These are phyloP conservation scores for Boletales sp. DNA, from an alignment of 768 basidiomycete genomes.

Conservation along the genomic window DNA sequence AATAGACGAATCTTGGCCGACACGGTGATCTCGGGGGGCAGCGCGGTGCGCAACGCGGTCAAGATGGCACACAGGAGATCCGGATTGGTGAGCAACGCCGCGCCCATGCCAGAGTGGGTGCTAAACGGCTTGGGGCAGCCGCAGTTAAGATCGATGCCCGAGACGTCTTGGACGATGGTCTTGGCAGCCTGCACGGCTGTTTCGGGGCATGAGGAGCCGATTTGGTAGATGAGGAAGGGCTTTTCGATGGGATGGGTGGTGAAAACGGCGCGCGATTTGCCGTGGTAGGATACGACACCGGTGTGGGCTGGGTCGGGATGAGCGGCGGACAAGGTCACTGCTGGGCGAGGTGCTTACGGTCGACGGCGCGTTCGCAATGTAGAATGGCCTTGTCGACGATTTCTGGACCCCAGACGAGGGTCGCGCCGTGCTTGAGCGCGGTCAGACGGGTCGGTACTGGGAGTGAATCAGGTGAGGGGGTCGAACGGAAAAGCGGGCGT, in stretches of 20 bases:
- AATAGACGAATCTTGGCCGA: slow-evolving; percentile 92
- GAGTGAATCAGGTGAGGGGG: neutral
- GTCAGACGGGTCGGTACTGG: slow-evolving; percentile 83
- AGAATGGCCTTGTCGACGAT: slow-evolving; percentile 95
- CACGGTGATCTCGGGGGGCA: slow-evolving; percentile 80
- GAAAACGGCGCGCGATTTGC: slow-evolving; percentile 82
- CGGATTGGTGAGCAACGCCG: slow-evolving; percentile 88
- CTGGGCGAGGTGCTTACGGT: slow-evolving; percentile 56
- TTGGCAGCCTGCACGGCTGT: slow-evolving; percentile 91
- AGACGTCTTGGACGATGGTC: slow-evolving; percentile 81
- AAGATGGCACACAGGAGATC: slow-evolving; percentile 90
- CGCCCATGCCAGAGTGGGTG: slow-evolving; percentile 93
- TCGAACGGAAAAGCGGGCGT: neutral
- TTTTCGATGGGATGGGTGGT: slow-evolving; percentile 93
- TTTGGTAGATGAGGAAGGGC: slow-evolving; percentile 91
- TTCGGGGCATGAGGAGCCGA: slow-evolving; percentile 86
- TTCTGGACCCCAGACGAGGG: slow-evolving; percentile 95
- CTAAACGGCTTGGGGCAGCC: slow-evolving; percentile 98
- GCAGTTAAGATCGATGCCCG: slow-evolving; percentile 95
- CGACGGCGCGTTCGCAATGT: slow-evolving; percentile 75
- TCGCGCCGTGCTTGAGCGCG: slow-evolving; percentile 89
- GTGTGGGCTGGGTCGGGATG: slow-evolving; percentile 56
- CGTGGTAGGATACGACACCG: slow-evolving; percentile 85
- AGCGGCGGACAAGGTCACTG: neutral
- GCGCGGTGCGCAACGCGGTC: slow-evolving; percentile 63